phyloP scores from a whole-genome alignment of 2,329 filamentous ascomycete genomes.

The Trichophyton verrucosum region DNA sequence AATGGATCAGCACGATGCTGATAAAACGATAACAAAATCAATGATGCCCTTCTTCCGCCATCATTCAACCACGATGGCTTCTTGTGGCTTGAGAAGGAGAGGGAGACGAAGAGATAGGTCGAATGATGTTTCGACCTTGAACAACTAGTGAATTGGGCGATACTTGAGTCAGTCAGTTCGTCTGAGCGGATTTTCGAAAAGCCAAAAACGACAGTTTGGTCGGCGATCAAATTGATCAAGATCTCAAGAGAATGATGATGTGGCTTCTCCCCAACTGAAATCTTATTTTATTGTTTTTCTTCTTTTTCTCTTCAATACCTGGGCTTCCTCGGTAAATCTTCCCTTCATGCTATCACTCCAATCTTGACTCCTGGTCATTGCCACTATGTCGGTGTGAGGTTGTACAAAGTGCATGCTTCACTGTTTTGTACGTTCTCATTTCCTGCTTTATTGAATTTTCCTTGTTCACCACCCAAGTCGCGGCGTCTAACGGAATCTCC shows the following conservation, averaged over 20 bases:
- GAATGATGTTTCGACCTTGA: not conserved
- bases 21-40: not conserved
- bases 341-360: not conserved
- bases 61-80: not conserved
- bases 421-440: not conserved
- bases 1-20: not conserved
- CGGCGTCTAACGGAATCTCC: not conserved
- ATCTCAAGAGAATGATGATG: slow-evolving; percentile 2
- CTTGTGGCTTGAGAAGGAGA: not conserved
- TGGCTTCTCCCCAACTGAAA: not conserved
- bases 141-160: not conserved
- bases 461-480: not conserved
- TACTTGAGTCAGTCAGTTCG: not conserved
- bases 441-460: slow-evolving; percentile 3
- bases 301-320: not conserved
- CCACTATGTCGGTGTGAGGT: slow-evolving; percentile 5
- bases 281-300: not conserved
- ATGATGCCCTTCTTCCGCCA: not conserved
- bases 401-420: slow-evolving; percentile 1
- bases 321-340: not conserved
- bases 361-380: not conserved
- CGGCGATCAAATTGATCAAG: slow-evolving; percentile 2
- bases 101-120: not conserved
- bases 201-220: not conserved
- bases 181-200: not conserved